These are phyloP conservation scores for Malassezia slooffiae DNA, from an alignment of 1,284 basidiomycete genomes.

Conservation along the genomic window DNA sequence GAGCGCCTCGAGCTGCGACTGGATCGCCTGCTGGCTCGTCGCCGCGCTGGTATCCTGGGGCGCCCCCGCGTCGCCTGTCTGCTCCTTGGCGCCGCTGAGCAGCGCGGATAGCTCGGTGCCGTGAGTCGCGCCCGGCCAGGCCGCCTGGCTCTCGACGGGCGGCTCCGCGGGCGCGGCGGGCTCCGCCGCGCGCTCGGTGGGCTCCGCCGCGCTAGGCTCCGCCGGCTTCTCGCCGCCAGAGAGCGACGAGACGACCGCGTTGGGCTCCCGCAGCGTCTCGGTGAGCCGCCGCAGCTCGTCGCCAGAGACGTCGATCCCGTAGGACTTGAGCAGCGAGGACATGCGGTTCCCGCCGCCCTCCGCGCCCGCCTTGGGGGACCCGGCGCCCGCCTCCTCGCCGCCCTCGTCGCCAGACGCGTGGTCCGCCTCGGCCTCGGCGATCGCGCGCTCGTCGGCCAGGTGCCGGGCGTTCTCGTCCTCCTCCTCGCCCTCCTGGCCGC, in stretches of 20 bases:
- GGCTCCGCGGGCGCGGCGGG: too few species aligned
- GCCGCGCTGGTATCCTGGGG: neutral
- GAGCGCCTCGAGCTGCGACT: conserved; percentile 29
- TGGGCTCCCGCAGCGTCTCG: conserved; percentile 23
- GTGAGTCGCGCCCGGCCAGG: too few species aligned
- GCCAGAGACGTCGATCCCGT: conserved; percentile 23
- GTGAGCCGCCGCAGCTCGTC: conserved; percentile 27
- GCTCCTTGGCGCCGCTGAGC: too few species aligned
- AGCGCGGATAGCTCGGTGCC: too few species aligned
- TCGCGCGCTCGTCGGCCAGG: conserved; percentile 28
- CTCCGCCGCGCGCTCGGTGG: neutral
- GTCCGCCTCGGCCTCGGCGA: conserved; percentile 32
- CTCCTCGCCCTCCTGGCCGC: conserved; percentile 16
- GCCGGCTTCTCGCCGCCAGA: neutral
- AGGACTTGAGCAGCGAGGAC: conserved; percentile 14
- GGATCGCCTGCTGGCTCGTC: conserved; percentile 18
- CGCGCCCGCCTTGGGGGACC: conserved; percentile 10
- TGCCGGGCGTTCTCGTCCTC: conserved; percentile 18
- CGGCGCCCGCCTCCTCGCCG: neutral
- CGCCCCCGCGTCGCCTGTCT: neutral
- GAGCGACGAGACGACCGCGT: conserved; percentile 2
- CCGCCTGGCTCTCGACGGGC: too few species aligned
- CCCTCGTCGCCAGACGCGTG: conserved; percentile 8
- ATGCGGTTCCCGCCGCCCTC: conserved; percentile 3
- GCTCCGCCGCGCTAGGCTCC: neutral